These are phyloP conservation scores for Starmerella asiatica DNA, from an alignment of 805 yeast species.

Conservation along the genomic window DNA sequence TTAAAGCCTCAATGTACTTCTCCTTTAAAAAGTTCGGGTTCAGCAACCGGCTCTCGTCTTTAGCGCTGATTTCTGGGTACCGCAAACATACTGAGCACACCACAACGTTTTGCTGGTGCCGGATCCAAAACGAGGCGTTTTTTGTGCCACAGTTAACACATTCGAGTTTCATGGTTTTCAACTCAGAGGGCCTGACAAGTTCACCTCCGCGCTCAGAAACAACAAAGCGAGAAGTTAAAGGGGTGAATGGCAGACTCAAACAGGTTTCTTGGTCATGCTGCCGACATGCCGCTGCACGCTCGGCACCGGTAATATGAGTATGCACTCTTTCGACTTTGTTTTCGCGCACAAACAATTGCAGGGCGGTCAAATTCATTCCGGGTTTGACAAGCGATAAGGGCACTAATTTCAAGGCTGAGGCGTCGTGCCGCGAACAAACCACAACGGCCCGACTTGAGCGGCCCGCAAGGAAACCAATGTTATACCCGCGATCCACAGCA, in stretches of 20 bases:
- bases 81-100: conserved; percentile 1
- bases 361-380: conserved; percentile 19
- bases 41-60: background rate
- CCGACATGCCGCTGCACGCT: background rate
- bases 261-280: background rate
- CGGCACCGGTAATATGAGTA: background rate
- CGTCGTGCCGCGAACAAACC: conserved; percentile 25
- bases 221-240: background rate
- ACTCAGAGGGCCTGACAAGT: background rate
- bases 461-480: conserved; percentile 14
- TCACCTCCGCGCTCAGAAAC: background rate
- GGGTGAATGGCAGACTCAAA: background rate
- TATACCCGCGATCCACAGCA: conserved; percentile 30
- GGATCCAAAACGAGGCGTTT: background rate
- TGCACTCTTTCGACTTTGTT: conserved; percentile 20
- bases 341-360: conserved; percentile 24
- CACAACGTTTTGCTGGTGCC: background rate
- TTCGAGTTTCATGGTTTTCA: background rate
- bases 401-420: conserved; percentile 7
- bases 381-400: conserved; percentile 23
- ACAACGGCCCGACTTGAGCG: conserved; percentile 24
- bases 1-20: background rate
- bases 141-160: background rate
- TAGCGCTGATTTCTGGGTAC: background rate
- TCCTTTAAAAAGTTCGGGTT: background rate